phyloP scores from a whole-genome alignment of 768 basidiomycete genomes.

The Rhizopogon vinicolor region DNA sequence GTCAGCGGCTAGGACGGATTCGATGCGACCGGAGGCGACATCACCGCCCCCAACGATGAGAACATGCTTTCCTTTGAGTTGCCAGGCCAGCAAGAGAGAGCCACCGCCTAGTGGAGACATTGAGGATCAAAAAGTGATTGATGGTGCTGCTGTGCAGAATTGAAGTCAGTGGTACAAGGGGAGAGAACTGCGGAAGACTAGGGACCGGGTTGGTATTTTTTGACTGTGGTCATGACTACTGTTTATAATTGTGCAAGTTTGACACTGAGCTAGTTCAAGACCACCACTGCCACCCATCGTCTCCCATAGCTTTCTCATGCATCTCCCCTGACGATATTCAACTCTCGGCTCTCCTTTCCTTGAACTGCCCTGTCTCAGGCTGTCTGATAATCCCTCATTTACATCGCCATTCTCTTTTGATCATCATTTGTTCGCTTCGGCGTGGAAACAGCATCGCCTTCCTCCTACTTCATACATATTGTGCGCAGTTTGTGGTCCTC shows the following conservation, averaged over 20 bases:
- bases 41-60: slow-evolving; percentile 94
- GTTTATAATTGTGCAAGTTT: neutral
- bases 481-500: neutral
- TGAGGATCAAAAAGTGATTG: neutral
- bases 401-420: neutral
- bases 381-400: neutral
- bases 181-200: neutral
- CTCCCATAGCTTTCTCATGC: neutral
- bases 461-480: neutral
- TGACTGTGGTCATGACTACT: slow-evolving; percentile 19
- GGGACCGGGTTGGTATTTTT: neutral
- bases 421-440: neutral
- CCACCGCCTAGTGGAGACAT: slow-evolving; percentile 39
- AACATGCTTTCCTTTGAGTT: slow-evolving; percentile 77
- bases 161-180: neutral
- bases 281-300: neutral
- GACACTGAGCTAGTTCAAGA: too few species aligned
- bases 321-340: neutral
- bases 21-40: slow-evolving; percentile 84
- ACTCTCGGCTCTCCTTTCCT: neutral
- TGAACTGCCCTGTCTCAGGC: neutral
- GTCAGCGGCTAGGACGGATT: slow-evolving; percentile 78
- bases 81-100: slow-evolving; percentile 91
- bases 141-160: neutral
- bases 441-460: neutral